These are phyloP conservation scores for Albifimbria verrucaria DNA, from an alignment of 2,329 filamentous ascomycete species.

Conservation along the genomic window DNA sequence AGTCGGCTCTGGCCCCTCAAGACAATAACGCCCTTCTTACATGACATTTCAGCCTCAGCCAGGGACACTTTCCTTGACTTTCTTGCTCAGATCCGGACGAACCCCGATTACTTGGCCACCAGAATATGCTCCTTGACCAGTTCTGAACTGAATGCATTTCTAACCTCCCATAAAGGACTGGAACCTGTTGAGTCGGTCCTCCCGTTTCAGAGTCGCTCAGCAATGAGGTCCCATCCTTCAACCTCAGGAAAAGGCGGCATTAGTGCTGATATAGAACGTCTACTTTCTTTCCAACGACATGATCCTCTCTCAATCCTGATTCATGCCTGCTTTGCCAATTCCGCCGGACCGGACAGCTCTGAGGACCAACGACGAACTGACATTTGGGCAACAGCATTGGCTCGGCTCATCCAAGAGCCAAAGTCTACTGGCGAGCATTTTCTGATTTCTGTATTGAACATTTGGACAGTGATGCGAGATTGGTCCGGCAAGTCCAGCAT, in stretches of 20 bases:
- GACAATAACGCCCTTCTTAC: slow-evolving; percentile 56
- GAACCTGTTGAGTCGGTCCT: slow-evolving; percentile 83
- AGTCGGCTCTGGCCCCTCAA: slow-evolving; percentile 32
- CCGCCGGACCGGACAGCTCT: slow-evolving; percentile 73
- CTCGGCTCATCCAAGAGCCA: slow-evolving; percentile 74
- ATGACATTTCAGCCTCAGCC: slow-evolving; percentile 72
- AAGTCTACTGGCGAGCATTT: slow-evolving; percentile 77
- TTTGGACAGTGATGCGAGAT: slow-evolving; percentile 81
- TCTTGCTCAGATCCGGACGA: slow-evolving; percentile 76
- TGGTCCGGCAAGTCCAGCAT: slow-evolving; percentile 89
- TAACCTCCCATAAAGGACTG: slow-evolving; percentile 73
- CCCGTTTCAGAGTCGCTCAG: slow-evolving; percentile 58
- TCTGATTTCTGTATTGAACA: slow-evolving; percentile 78
- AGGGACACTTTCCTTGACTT: slow-evolving; percentile 76
- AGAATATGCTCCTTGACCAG: slow-evolving; percentile 73
- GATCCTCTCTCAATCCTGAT: slow-evolving; percentile 82
- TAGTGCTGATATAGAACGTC: slow-evolving; percentile 69
- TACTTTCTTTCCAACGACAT: slow-evolving; percentile 84
- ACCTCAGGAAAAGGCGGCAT: slow-evolving; percentile 43
- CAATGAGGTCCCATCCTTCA: slow-evolving; percentile 41
- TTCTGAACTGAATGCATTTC: slow-evolving; percentile 72
- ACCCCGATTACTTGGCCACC: slow-evolving; percentile 83
- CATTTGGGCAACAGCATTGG: slow-evolving; percentile 85
- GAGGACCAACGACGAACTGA: slow-evolving; percentile 79
- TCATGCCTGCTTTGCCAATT: slow-evolving; percentile 86